Conservation (phyloP, 1,139 yeast genomes). For the Sugiyamaella neomexicana region DNA sequence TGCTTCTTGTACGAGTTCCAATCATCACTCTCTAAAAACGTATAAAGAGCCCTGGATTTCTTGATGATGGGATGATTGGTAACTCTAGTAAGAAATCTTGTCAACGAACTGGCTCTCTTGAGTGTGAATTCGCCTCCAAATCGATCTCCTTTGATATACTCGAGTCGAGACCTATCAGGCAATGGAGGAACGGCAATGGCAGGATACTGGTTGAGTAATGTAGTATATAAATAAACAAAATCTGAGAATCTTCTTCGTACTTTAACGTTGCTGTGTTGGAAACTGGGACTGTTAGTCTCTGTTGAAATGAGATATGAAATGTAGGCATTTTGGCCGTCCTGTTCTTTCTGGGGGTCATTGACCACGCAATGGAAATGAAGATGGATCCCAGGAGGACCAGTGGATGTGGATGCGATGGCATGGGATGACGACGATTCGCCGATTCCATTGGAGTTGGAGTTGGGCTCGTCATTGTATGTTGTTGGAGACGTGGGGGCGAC, state of each 20-base stretch:
- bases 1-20: conserved; percentile 78
- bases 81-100: conserved; percentile 71
- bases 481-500: neutral
- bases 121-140: conserved; percentile 77
- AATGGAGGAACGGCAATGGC: conserved; percentile 88
- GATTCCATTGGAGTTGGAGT: neutral
- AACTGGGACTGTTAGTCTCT: conserved; percentile 49
- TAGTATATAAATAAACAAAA: conserved; percentile 73
- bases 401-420: neutral
- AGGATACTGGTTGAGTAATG: conserved; percentile 74
- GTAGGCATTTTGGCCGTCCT: conserved; percentile 76
- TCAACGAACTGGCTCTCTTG: conserved; percentile 80
- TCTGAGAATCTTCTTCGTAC: conserved; percentile 82
- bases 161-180: conserved; percentile 89
- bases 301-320: conserved; percentile 80
- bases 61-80: conserved; percentile 71
- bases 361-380: conserved; percentile 45
- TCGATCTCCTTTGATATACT: conserved; percentile 93
- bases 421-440: conserved; percentile 4
- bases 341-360: conserved; percentile 74
- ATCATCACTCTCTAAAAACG: conserved; percentile 76
- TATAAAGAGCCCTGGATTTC: conserved; percentile 67
- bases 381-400: too few relatives aligned
- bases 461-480: neutral
- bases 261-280: conserved; percentile 47